A percentile compares a stretch with the other conserved stretches of the same genome.
Conservation (phyloP, 768 basidiomycete species). For the Daedalea quercina region DNA sequence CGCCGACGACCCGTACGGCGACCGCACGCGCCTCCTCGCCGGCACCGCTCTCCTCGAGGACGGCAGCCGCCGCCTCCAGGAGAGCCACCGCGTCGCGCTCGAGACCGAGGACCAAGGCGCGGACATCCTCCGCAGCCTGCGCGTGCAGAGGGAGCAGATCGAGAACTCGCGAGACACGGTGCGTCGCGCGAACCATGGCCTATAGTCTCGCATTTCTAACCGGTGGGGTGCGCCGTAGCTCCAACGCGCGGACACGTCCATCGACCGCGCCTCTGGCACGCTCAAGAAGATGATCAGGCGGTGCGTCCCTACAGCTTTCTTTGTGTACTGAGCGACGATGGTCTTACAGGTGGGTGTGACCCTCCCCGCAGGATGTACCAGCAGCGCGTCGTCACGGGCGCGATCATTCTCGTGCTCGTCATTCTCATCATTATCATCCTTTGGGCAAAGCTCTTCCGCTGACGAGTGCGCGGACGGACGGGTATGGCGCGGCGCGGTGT, state of each 20-base stretch:
- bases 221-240: constrained; percentile 42
- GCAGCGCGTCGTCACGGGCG: constrained; percentile 82
- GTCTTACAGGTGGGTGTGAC: constrained; percentile 21
- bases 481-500: too few relatives aligned
- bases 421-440: constrained; percentile 76
- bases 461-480: too few relatives aligned
- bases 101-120: constrained; percentile 97
- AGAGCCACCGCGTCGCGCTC: constrained; percentile 86
- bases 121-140: constrained; percentile 80
- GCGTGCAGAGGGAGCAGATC: constrained; percentile 89
- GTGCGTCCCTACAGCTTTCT: constrained; percentile 39
- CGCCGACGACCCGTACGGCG: constrained; percentile 78
- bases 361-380: constrained; percentile 99
- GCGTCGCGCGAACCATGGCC: constrained; percentile 18
- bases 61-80: constrained; percentile 78
- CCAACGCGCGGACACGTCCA: constrained; percentile 77
- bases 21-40: constrained; percentile 63
- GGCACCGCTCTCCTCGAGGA: constrained; percentile 79
- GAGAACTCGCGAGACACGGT: constrained; percentile 90
- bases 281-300: constrained; percentile 93
- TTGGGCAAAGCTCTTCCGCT: constrained; percentile 67
- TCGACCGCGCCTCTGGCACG: constrained; percentile 88
- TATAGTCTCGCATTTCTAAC: background rate
- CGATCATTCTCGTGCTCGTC: constrained; percentile 80
- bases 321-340: constrained; percentile 4